Evolutionary conservation across 305 asterid species (phyloP).

Genomic region (Fraxinus sp.): DNA sequence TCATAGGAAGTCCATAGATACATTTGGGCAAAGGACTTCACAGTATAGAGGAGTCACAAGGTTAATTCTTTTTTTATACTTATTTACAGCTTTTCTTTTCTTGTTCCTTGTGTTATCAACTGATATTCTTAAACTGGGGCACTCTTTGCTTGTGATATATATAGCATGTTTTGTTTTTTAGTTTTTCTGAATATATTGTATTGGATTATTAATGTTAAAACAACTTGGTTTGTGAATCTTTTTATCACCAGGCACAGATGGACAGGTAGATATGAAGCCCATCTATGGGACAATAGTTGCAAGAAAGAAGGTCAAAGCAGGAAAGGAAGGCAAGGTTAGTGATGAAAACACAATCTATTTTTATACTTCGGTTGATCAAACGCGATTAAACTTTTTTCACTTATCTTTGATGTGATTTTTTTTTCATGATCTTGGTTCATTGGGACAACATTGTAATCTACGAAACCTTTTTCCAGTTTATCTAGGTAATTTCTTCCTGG

Average conservation of each 20-base stretch:
- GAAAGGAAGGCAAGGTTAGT: constrained; percentile 92
- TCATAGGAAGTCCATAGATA: constrained; percentile 89
- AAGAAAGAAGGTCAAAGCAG: constrained; percentile 99
- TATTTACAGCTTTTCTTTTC: not conserved
- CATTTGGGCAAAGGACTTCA: constrained; percentile 92
- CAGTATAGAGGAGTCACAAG: constrained; percentile 98
- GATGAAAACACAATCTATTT: not conserved
- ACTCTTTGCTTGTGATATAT: not conserved
- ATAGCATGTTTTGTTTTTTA: not conserved
- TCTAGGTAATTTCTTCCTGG: constrained; percentile 52
- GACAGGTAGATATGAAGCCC: constrained; percentile 99
- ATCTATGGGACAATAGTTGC: constrained; percentile 97
- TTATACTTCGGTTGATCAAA: not conserved
- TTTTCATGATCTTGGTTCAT: constrained; percentile 27
- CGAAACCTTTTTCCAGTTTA: constrained; percentile 57
- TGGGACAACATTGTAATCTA: constrained; percentile 20
- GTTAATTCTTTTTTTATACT: constrained; percentile 31
- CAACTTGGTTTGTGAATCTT: not conserved
- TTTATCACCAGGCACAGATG: constrained; percentile 71
- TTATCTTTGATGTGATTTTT: constrained; percentile 1
- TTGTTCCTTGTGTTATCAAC: not conserved
- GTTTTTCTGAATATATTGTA: not conserved
- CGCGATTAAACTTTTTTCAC: constrained; percentile 20
- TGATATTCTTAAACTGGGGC: not conserved
- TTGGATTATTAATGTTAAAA: not conserved